These are phyloP conservation scores for Paraglomus occultum DNA, from an alignment of 192 early-diverging fungal species.

Conservation along the genomic window DNA sequence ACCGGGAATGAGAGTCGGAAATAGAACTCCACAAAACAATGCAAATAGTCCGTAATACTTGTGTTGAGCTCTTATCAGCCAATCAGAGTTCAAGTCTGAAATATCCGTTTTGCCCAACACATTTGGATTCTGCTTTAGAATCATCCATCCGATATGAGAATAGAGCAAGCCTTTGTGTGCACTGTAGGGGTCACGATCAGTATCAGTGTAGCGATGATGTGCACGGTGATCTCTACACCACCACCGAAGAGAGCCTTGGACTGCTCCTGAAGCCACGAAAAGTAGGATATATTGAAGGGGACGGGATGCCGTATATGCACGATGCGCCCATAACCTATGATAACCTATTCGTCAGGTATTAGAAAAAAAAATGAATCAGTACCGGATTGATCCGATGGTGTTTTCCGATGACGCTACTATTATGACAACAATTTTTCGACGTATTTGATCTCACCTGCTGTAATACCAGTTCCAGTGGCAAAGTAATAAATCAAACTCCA, in stretches of 20 bases:
- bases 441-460: slow-evolving; percentile 65
- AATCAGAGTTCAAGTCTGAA: slow-evolving; percentile 73
- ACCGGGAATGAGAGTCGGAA: slow-evolving; percentile 87
- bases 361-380: background rate
- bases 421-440: no score
- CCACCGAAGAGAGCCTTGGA: slow-evolving; percentile 84
- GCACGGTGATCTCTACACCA: slow-evolving; percentile 85
- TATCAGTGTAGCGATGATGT: slow-evolving; percentile 88
- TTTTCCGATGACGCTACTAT: no score
- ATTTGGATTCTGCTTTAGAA: slow-evolving; percentile 70
- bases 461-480: slow-evolving; percentile 82
- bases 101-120: slow-evolving; percentile 78
- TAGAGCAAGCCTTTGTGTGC: slow-evolving; percentile 79
- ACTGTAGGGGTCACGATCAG: slow-evolving; percentile 78
- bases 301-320: slow-evolving; percentile 65
- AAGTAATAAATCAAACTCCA: slow-evolving; percentile 74
- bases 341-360: slow-evolving; percentile 55
- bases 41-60: slow-evolving; percentile 73
- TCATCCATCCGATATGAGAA: slow-evolving; percentile 87
- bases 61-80: slow-evolving; percentile 74
- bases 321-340: slow-evolving; percentile 83
- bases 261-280: slow-evolving; percentile 66
- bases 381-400: background rate
- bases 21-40: slow-evolving; percentile 67
- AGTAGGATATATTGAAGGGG: slow-evolving; percentile 62